These are phyloP conservation scores for Aspergillus puulaauensis DNA, from an alignment of 2,329 filamentous ascomycete species.

Conservation along the genomic window DNA sequence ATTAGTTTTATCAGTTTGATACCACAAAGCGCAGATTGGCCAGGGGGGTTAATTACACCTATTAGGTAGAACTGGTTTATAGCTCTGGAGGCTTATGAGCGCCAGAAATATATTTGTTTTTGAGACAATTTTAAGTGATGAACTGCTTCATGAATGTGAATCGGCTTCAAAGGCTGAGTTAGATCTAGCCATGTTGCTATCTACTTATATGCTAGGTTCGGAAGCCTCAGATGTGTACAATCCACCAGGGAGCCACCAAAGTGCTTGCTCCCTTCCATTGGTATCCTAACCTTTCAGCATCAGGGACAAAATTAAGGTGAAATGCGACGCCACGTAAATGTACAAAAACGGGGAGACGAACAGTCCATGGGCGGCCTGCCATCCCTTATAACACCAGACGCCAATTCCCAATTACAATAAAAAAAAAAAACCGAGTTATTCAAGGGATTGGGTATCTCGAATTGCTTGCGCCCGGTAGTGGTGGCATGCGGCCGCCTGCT, in stretches of 20 bases:
- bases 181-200: neutral
- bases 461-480: constrained; percentile 19
- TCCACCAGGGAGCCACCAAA: constrained; percentile 1
- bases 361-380: neutral
- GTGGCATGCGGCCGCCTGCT: constrained; percentile 27
- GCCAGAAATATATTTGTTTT: neutral
- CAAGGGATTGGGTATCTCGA: constrained; percentile 27
- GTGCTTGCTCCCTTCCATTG: neutral
- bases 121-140: neutral
- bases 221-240: neutral
- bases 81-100: neutral
- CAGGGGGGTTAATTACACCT: neutral
- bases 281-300: neutral
- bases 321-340: neutral
- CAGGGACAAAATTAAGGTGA: neutral
- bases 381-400: constrained; percentile 1
- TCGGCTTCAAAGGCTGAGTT: neutral
- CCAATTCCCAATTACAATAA: neutral
- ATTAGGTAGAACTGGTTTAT: neutral
- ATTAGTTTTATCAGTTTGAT: neutral
- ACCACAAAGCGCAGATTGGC: neutral
- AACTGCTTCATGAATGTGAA: no score
- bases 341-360: neutral
- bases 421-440: constrained; percentile 8
- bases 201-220: neutral